phyloP scores from a whole-genome alignment of 768 basidiomycete genomes.

The Tephrocybe sp. region DNA sequence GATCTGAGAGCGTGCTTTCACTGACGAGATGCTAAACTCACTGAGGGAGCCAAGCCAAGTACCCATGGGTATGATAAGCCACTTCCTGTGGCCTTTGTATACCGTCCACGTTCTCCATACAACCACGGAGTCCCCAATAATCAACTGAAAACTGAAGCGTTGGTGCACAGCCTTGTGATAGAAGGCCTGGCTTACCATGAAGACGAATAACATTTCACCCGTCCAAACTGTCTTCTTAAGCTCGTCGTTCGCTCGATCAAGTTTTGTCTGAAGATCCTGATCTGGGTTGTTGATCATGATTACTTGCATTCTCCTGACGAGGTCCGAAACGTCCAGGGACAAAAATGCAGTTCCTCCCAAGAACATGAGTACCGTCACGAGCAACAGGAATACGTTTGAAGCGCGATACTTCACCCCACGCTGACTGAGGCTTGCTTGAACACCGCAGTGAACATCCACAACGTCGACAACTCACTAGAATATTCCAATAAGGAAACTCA shows the following conservation, averaged over 20 bases:
- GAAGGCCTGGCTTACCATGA: slow-evolving; percentile 23
- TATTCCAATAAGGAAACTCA: slow-evolving; percentile 14
- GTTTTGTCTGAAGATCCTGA: slow-evolving; percentile 17
- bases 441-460: too few relatives aligned
- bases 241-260: slow-evolving; percentile 20
- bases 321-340: slow-evolving; percentile 26
- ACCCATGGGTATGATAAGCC: slow-evolving; percentile 20
- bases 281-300: slow-evolving; percentile 23
- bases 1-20: not conserved
- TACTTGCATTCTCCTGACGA: slow-evolving; percentile 26
- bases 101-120: slow-evolving; percentile 30
- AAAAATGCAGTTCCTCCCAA: slow-evolving; percentile 25
- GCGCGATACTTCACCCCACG: slow-evolving; percentile 13
- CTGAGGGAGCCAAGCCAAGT: slow-evolving; percentile 29
- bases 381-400: slow-evolving; percentile 20
- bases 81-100: slow-evolving; percentile 17
- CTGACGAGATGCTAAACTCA: slow-evolving; percentile 6
- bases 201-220: slow-evolving; percentile 30
- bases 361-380: slow-evolving; percentile 27
- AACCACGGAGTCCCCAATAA: slow-evolving; percentile 30
- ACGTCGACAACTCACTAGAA: slow-evolving; percentile 11
- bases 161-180: not conserved
- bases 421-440: too few relatives aligned
- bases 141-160: slow-evolving; percentile 15
- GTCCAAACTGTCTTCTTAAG: slow-evolving; percentile 27